Evolutionary conservation across 1,284 basidiomycete genomes (phyloP).

Genomic region (Tilletia caries): DNA sequence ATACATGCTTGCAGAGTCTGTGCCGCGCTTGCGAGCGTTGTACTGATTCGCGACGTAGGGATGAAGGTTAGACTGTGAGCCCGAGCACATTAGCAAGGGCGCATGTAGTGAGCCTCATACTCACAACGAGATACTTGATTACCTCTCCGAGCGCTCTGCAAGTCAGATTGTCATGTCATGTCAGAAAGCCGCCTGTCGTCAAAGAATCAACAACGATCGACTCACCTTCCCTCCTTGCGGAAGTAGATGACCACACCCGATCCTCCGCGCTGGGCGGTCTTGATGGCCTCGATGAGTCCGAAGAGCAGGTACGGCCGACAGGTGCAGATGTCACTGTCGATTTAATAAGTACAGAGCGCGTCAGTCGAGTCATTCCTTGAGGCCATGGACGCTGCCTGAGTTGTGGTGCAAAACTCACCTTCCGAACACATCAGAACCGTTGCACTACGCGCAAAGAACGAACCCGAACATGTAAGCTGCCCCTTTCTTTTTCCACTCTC

Average conservation of each 20-base stretch:
- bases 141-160: constrained; percentile 78
- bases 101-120: not conserved
- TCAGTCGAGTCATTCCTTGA: constrained; percentile 69
- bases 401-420: not conserved
- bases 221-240: constrained; percentile 73
- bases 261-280: constrained; percentile 78
- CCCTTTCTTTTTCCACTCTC: too few species aligned
- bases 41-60: constrained; percentile 61
- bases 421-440: constrained; percentile 56
- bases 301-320: constrained; percentile 85
- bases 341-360: constrained; percentile 62
- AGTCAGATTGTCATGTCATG: not conserved
- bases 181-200: not conserved
- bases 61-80: not conserved
- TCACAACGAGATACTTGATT: constrained; percentile 34
- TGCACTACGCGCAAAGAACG: constrained; percentile 55
- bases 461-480: too few species aligned
- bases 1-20: constrained; percentile 86
- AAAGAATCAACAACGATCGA: too few species aligned
- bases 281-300: constrained; percentile 89
- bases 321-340: constrained; percentile 78
- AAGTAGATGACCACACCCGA: constrained; percentile 92
- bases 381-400: too few species aligned
- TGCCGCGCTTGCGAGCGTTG: constrained; percentile 89
- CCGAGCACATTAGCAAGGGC: too few species aligned